phyloP scores from a whole-genome alignment of 2,329 filamentous ascomycete species.

The Fonsecaea pedrosoi region DNA sequence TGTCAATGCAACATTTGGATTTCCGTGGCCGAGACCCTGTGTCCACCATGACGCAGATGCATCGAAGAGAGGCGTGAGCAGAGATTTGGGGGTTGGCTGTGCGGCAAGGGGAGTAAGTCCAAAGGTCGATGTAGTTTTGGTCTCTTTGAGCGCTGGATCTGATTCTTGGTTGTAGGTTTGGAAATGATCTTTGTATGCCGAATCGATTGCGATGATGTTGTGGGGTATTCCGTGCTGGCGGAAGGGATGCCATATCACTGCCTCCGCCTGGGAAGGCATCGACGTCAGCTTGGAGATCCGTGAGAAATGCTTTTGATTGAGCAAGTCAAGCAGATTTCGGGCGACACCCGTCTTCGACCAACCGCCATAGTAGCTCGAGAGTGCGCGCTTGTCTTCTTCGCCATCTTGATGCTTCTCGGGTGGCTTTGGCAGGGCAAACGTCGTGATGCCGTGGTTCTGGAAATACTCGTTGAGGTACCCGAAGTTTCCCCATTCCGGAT shows the following conservation, averaged over 20 bases:
- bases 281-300: constrained; percentile 66
- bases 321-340: constrained; percentile 55
- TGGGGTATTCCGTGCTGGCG: constrained; percentile 74
- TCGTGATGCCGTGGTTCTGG: constrained; percentile 61
- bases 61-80: constrained; percentile 74
- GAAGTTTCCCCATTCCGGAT: constrained; percentile 71
- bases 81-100: constrained; percentile 37
- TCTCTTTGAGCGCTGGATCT: constrained; percentile 33
- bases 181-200: constrained; percentile 79
- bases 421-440: constrained; percentile 65
- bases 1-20: constrained; percentile 72
- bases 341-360: constrained; percentile 52
- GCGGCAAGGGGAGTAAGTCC: constrained; percentile 33
- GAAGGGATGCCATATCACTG: constrained; percentile 83
- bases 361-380: constrained; percentile 69
- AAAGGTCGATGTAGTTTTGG: constrained; percentile 8
- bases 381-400: constrained; percentile 60
- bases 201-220: constrained; percentile 78
- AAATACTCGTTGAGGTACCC: constrained; percentile 74
- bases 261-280: constrained; percentile 67
- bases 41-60: constrained; percentile 93
- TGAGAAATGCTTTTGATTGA: constrained; percentile 61
- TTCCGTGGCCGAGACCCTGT: constrained; percentile 82
- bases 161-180: constrained; percentile 60
- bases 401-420: constrained; percentile 56